Evolutionary conservation across 2,329 filamentous ascomycete species (phyloP).

Genomic region (Ophiostoma angusticollis): DNA sequence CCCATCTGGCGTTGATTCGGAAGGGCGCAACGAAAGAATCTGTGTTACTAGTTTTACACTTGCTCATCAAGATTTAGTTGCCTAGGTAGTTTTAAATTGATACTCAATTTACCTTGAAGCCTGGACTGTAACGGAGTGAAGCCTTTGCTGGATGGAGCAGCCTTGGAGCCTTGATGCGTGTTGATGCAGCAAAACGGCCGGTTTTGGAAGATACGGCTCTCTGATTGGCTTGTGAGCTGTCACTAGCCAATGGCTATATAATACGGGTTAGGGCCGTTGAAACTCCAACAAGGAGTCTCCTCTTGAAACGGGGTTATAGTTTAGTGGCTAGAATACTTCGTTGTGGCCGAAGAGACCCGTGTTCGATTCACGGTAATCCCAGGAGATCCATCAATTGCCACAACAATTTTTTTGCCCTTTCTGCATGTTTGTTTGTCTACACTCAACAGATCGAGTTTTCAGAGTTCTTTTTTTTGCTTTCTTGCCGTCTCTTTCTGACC

Average conservation of each 20-base stretch:
- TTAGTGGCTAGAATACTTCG: slow-evolving; percentile 15
- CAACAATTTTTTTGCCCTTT: slow-evolving; percentile 1
- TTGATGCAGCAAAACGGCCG: no score
- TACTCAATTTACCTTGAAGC: no score
- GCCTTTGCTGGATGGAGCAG: no score
- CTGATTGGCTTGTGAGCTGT: neutral
- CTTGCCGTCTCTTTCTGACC: neutral
- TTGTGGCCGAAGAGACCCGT: slow-evolving; percentile 14
- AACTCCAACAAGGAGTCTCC: slow-evolving; percentile 1
- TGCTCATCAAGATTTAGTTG: no score
- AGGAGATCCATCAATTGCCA: slow-evolving; percentile 5
- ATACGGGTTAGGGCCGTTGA: neutral
- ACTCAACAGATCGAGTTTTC: no score
- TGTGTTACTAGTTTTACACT: no score
- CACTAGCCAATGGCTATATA: slow-evolving; percentile 1
- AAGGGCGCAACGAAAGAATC: no score
- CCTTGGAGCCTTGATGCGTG: no score
- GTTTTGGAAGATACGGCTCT: neutral
- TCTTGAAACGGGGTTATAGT: slow-evolving; percentile 13
- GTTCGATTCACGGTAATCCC: slow-evolving; percentile 12
- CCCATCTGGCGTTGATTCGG: no score
- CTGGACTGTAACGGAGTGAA: no score
- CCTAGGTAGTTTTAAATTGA: no score
- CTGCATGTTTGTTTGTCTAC: neutral
- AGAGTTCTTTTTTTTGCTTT: neutral